Conservation (phyloP, 176 grass and related monocot species). For the Cenchrus fungigraminus region DNA sequence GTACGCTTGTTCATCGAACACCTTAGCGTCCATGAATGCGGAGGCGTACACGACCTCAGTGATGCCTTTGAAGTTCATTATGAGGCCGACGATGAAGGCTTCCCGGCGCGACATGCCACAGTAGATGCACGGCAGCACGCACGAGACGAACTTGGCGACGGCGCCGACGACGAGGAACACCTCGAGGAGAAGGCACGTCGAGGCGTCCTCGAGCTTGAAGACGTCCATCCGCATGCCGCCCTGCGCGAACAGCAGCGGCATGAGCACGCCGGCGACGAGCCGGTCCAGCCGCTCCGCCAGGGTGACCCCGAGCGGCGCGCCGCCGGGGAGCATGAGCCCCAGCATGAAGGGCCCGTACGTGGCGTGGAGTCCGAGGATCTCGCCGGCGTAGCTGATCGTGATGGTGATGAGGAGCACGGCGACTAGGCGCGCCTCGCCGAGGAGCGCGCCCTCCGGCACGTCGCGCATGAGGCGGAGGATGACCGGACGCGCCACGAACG, state of each 20-base stretch:
- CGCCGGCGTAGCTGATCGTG: slow-evolving; percentile 44
- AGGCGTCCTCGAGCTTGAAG: slow-evolving; percentile 12
- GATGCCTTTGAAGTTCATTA: slow-evolving; percentile 88
- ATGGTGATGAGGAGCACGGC: slow-evolving; percentile 48
- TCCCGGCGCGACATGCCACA: slow-evolving; percentile 56
- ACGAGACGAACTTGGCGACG: slow-evolving; percentile 53
- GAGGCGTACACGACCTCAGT: slow-evolving; percentile 53
- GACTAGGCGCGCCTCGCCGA: slow-evolving; percentile 63
- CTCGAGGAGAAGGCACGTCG: slow-evolving; percentile 45
- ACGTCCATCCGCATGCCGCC: slow-evolving; percentile 59
- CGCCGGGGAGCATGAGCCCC: slow-evolving; percentile 77
- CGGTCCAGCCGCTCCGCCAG: slow-evolving; percentile 67
- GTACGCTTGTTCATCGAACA: slow-evolving; percentile 54
- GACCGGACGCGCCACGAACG: slow-evolving; percentile 49
- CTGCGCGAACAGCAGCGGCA: slow-evolving; percentile 68
- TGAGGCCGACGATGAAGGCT: slow-evolving; percentile 56
- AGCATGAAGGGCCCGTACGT: slow-evolving; percentile 73
- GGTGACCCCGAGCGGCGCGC: slow-evolving; percentile 76
- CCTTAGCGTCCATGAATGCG: slow-evolving; percentile 39
- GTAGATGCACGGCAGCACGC: slow-evolving; percentile 54
- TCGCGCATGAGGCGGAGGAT: slow-evolving; percentile 62
- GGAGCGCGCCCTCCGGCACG: slow-evolving; percentile 63
- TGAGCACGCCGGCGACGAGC: slow-evolving; percentile 66
- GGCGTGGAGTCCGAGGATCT: slow-evolving; percentile 63
- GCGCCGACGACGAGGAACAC: slow-evolving; percentile 49